Conservation (phyloP, 73 alveolate species). For the Tetrahymena malaccensis region DNA sequence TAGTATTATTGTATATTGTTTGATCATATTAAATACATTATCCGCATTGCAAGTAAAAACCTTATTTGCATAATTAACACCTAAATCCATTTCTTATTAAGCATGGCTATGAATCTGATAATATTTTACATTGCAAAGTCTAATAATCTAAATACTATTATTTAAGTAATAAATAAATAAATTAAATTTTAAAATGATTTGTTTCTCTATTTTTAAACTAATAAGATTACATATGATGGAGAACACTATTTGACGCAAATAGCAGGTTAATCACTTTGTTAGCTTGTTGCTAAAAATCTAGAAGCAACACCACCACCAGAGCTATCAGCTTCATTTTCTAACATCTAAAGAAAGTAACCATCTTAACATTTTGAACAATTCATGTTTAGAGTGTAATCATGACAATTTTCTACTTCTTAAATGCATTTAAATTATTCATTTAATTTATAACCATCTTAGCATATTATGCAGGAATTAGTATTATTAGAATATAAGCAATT, state of each 20-base stretch:
- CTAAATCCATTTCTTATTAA: not conserved
- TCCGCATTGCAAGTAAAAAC: not conserved
- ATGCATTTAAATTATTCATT: not conserved
- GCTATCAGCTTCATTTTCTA: not conserved
- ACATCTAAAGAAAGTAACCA: not conserved
- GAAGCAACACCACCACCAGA: no score
- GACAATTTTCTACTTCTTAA: not conserved
- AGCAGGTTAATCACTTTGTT: not conserved
- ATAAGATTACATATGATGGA: not conserved
- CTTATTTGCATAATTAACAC: not conserved
- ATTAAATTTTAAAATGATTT: not conserved
- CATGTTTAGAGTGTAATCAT: not conserved
- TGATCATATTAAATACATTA: not conserved
- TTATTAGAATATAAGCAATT: not conserved
- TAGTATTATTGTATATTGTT: not conserved
- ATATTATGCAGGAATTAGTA: not conserved
- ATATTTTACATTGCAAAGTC: not conserved
- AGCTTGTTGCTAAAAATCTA: no score
- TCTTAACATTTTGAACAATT: not conserved
- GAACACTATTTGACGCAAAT: not conserved
- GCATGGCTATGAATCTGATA: not conserved
- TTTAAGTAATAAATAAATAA: not conserved
- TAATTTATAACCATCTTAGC: not conserved
- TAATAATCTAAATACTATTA: not conserved
- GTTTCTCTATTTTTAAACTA: not conserved